These are phyloP conservation scores for Malus domestica DNA, from an alignment of 306 rosid species.

Conservation along the genomic window ASM211411v1 NC_041798.1:26811001-26811500, in stretches of 20 bases:
- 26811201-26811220: background rate
- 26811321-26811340: slow-evolving; percentile 82
- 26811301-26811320: slow-evolving; percentile 98
- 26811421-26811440: slow-evolving; percentile 94
- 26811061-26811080: background rate
- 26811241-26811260: slow-evolving; percentile 17
- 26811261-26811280: slow-evolving; percentile 99
- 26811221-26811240: slow-evolving; percentile 1
- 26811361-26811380: slow-evolving; percentile 96
- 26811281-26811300: slow-evolving; percentile 97
- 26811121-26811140: background rate
- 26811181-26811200: background rate
- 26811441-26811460: slow-evolving; percentile 97
- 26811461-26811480: slow-evolving; percentile 98
- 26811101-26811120: background rate
- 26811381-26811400: slow-evolving; percentile 93
- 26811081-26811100: background rate
- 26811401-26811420: slow-evolving; percentile 93
- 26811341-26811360: slow-evolving; percentile 99
- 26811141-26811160: background rate
- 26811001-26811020: background rate
- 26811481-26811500: slow-evolving; percentile 92
- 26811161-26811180: background rate
- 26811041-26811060: background rate
- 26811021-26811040: background rate